Evolutionary conservation across 768 basidiomycete genomes (phyloP).

Genomic region (Nidularia sp.): DNA sequence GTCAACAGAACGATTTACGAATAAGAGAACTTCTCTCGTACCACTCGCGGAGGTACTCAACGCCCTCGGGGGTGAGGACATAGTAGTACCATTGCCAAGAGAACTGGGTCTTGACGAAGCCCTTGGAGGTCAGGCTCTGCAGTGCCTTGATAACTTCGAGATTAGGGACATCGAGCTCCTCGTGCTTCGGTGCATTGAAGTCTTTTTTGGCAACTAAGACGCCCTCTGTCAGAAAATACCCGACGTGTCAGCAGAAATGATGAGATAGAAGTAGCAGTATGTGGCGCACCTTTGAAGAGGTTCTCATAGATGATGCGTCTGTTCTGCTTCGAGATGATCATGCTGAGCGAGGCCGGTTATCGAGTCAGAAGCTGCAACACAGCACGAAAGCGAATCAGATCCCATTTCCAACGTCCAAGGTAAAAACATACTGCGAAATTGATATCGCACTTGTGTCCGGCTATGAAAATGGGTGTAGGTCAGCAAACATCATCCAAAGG

Average conservation of each 20-base stretch:
- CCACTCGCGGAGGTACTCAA: constrained; percentile 95
- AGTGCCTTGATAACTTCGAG: constrained; percentile 70
- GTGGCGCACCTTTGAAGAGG: constrained; percentile 89
- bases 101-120: constrained; percentile 98
- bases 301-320: constrained; percentile 96
- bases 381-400: neutral
- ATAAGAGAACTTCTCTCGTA: constrained; percentile 17
- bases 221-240: constrained; percentile 60
- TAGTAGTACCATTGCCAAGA: constrained; percentile 99
- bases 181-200: constrained; percentile 95
- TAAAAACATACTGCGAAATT: constrained; percentile 31
- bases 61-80: constrained; percentile 92
- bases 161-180: constrained; percentile 75
- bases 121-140: constrained; percentile 67
- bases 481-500: constrained; percentile 32
- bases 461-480: constrained; percentile 19
- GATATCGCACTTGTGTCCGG: constrained; percentile 34
- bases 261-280: constrained; percentile 14
- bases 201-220: constrained; percentile 99
- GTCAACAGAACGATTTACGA: neutral
- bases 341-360: constrained; percentile 47
- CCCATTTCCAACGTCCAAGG: neutral
- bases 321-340: constrained; percentile 97
- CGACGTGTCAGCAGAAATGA: too few species aligned
- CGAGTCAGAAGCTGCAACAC: constrained; percentile 22